Conservation (phyloP, 2,329 filamentous ascomycete genomes). For the Fusarium foetens region DNA sequence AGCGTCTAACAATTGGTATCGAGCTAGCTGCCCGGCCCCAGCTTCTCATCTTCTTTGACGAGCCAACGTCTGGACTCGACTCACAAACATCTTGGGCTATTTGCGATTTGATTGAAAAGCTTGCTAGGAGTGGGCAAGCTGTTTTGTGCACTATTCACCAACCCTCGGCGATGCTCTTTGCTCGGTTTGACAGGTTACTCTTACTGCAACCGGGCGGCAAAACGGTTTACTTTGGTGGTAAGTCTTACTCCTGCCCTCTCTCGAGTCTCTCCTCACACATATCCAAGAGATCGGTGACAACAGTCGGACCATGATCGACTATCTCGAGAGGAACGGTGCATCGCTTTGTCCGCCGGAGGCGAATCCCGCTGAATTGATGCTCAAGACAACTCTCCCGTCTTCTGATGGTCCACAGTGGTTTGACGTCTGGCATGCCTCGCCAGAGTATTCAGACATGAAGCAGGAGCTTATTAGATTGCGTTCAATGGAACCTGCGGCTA, state of each 20-base stretch:
- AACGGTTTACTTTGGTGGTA: constrained; percentile 69
- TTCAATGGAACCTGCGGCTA: no score
- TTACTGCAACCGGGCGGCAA: constrained; percentile 65
- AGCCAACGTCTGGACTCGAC: constrained; percentile 80
- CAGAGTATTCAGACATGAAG: constrained; percentile 49
- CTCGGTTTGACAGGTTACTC: constrained; percentile 63
- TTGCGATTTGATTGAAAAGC: constrained; percentile 73
- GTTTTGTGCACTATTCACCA: constrained; percentile 60
- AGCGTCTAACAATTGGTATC: constrained; percentile 77
- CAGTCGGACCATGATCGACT: constrained; percentile 59
- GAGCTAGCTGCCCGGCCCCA: constrained; percentile 79
- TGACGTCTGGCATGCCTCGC: constrained; percentile 38
- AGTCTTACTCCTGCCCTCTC: constrained; percentile 30
- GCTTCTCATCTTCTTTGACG: constrained; percentile 78
- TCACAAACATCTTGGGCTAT: constrained; percentile 81
- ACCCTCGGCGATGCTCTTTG: constrained; percentile 56
- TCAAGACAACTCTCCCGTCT: constrained; percentile 46
- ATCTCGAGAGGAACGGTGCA: constrained; percentile 71
- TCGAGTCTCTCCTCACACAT: no score
- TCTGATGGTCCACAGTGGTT: no score
- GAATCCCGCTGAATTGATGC: constrained; percentile 76
- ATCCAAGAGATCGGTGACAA: constrained; percentile 48
- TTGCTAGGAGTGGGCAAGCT: constrained; percentile 58
- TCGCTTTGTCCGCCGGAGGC: constrained; percentile 61
- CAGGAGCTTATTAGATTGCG: constrained; percentile 23